Conservation (phyloP, 345 rosid species). For the Boechera divaricarpa region DNA sequence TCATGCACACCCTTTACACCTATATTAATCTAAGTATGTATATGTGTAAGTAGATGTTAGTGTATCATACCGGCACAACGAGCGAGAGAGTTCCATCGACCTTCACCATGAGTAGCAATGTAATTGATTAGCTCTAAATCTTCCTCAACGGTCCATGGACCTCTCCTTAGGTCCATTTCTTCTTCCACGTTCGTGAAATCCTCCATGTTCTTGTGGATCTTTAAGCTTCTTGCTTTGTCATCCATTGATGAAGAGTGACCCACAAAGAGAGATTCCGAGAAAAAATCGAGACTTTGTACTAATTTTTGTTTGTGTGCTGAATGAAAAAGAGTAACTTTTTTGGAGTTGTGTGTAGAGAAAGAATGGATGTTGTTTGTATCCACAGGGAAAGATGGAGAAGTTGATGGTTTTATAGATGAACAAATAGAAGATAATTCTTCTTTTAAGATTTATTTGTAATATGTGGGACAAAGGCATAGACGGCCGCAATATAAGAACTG, state of each 20-base stretch:
- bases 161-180: slow-evolving; percentile 59
- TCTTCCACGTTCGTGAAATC: slow-evolving; percentile 45
- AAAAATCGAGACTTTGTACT: not conserved
- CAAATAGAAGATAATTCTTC: not conserved
- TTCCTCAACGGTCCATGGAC: slow-evolving; percentile 91
- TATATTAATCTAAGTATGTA: not conserved
- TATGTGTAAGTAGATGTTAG: slow-evolving; percentile 7
- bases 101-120: slow-evolving; percentile 78
- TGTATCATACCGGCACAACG: slow-evolving; percentile 63
- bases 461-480: slow-evolving; percentile 36
- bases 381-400: slow-evolving; percentile 31
- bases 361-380: slow-evolving; percentile 33
- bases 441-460: slow-evolving; percentile 12
- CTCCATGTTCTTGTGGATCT: slow-evolving; percentile 25
- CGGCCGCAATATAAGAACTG: slow-evolving; percentile 36
- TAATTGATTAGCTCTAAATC: slow-evolving; percentile 74
- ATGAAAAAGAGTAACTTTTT: slow-evolving; percentile 1
- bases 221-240: slow-evolving; percentile 23
- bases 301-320: not conserved
- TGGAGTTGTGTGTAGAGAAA: slow-evolving; percentile 39
- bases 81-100: slow-evolving; percentile 85
- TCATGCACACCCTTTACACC: not conserved
- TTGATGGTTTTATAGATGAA: slow-evolving; percentile 41
- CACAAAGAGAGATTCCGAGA: slow-evolving; percentile 17
- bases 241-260: slow-evolving; percentile 27